Conservation (phyloP, 305 asterid genomes). For the Fraxinus sp. region DNA sequence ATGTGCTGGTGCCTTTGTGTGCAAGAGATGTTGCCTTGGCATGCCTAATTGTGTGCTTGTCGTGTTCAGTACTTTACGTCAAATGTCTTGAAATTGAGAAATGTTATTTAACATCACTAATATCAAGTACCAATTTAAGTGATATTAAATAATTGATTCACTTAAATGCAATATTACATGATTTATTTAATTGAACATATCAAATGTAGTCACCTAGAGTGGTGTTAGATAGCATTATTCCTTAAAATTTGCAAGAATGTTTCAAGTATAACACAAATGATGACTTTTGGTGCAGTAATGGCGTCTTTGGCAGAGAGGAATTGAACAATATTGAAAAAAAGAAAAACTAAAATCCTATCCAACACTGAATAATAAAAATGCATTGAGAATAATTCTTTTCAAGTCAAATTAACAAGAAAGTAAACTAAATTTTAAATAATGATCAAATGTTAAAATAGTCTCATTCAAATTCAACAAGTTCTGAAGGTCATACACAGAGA, state of each 20-base stretch:
- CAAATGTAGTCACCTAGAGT: neutral
- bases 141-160: neutral
- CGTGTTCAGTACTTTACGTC: neutral
- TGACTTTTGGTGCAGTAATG: neutral
- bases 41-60: neutral
- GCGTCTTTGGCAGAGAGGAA: neutral
- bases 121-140: neutral
- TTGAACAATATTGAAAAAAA: neutral
- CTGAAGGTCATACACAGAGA: conserved; percentile 20
- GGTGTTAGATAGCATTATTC: neutral
- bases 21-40: neutral
- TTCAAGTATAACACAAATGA: neutral
- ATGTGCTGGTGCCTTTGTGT: neutral
- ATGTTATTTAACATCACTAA: too few species aligned
- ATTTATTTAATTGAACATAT: too few species aligned
- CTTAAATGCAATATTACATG: neutral
- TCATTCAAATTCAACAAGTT: conserved; percentile 12
- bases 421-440: neutral
- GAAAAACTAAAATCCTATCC: neutral
- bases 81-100: neutral
- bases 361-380: neutral
- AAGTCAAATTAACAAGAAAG: neutral
- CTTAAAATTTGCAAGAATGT: neutral
- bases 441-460: neutral
- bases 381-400: neutral